These are phyloP conservation scores for Xylaria scruposa DNA, from an alignment of 495 filamentous ascomycete species.

Conservation along the genomic window DNA sequence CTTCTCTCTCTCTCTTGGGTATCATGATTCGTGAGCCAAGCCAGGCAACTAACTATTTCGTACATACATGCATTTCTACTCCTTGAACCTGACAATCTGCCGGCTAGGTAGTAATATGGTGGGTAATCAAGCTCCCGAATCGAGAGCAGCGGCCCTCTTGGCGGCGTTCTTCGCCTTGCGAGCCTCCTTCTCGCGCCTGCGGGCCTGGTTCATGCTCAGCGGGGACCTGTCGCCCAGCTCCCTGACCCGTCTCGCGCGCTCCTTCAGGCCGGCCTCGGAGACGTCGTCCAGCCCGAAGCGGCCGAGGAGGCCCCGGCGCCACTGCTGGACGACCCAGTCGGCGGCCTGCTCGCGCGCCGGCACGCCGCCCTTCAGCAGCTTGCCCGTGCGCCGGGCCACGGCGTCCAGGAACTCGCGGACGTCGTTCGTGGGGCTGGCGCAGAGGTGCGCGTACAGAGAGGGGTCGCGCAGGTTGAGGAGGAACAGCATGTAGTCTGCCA, in stretches of 20 bases:
- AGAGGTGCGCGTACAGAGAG: slow-evolving; percentile 64
- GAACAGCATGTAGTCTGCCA: slow-evolving; percentile 91
- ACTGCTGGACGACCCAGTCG: slow-evolving; percentile 83
- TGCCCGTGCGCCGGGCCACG: slow-evolving; percentile 75
- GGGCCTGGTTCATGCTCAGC: slow-evolving; percentile 53
- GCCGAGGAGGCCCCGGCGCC: slow-evolving; percentile 78
- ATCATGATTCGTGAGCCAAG: slow-evolving; percentile 20
- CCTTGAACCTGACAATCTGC: background rate
- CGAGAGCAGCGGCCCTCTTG: slow-evolving; percentile 34
- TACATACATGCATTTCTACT: background rate
- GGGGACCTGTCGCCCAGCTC: slow-evolving; percentile 42
- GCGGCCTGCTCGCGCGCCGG: slow-evolving; percentile 77
- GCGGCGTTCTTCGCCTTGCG: slow-evolving; percentile 43
- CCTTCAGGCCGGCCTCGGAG: slow-evolving; percentile 56
- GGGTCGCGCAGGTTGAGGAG: slow-evolving; percentile 72
- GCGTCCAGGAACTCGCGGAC: slow-evolving; percentile 68
- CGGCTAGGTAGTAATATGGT: background rate
- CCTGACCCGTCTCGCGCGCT: slow-evolving; percentile 29
- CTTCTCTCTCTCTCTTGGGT: background rate
- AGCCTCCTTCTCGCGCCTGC: slow-evolving; percentile 51
- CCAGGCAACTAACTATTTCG: slow-evolving; percentile 14
- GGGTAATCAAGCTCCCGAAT: slow-evolving; percentile 6
- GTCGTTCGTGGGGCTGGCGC: slow-evolving; percentile 78
- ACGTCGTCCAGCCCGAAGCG: slow-evolving; percentile 83
- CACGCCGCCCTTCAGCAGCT: slow-evolving; percentile 74